Conservation (phyloP, 1,139 yeast species). For the Pneumocystis carinii region DNA sequence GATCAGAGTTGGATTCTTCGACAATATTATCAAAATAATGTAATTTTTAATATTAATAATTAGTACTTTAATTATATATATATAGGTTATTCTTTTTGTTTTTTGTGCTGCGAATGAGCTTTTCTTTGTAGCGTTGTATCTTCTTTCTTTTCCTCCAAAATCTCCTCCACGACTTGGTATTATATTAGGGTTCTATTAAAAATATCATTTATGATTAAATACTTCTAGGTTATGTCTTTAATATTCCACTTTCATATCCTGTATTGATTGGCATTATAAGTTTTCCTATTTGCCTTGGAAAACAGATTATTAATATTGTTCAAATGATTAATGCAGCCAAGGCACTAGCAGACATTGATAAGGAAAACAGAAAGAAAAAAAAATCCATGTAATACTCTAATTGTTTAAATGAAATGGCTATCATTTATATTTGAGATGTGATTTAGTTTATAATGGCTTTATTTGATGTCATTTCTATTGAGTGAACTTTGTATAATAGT, state of each 20-base stretch:
- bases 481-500: background rate
- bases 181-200: conserved; percentile 10
- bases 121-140: conserved; percentile 78
- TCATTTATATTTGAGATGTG: background rate
- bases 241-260: conserved; percentile 43
- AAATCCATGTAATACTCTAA: background rate
- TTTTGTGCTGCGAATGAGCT: conserved; percentile 89
- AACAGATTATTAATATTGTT: conserved; percentile 78
- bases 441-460: background rate
- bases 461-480: background rate
- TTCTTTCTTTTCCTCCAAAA: conserved; percentile 47
- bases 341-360: conserved; percentile 66
- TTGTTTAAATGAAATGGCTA: background rate
- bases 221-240: conserved; percentile 17
- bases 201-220: conserved; percentile 14
- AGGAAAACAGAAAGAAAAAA: conserved; percentile 32
- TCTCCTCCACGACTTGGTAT: conserved; percentile 29
- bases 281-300: conserved; percentile 78
- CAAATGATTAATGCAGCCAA: conserved; percentile 80
- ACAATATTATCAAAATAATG: conserved; percentile 72
- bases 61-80: background rate
- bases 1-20: conserved; percentile 58
- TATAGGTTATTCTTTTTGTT: conserved; percentile 51
- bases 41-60: background rate
- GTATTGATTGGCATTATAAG: conserved; percentile 49